phyloP scores from a whole-genome alignment of 306 rosid genomes.

The Pyrus bretschneideri region DNA sequence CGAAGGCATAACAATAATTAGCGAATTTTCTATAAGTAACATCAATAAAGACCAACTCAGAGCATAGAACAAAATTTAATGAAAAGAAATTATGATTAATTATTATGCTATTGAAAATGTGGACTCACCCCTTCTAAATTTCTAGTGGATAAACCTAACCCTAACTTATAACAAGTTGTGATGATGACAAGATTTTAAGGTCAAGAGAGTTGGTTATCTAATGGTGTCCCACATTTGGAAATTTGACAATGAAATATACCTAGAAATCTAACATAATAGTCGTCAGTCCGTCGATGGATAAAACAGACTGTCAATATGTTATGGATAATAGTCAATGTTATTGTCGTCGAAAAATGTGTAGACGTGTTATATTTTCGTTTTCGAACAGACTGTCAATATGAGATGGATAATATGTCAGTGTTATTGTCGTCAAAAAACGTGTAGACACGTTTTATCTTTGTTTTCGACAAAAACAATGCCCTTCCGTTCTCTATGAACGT shows the following conservation, averaged over 20 bases:
- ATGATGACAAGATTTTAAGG: constrained; percentile 68
- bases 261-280: background rate
- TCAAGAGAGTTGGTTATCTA: constrained; percentile 85
- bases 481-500: no score
- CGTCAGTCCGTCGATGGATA: background rate
- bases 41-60: background rate
- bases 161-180: constrained; percentile 39
- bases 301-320: background rate
- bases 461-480: no score
- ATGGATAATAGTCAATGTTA: background rate
- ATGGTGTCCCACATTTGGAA: constrained; percentile 50
- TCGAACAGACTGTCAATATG: background rate
- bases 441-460: background rate
- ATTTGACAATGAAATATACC: constrained; percentile 37
- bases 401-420: background rate
- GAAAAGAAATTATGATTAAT: background rate
- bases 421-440: no score
- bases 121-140: background rate
- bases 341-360: no score
- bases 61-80: constrained; percentile 2
- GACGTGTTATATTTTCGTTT: no score
- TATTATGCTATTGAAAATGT: background rate
- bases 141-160: constrained; percentile 32
- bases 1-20: constrained; percentile 10
- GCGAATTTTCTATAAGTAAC: background rate